phyloP scores from a whole-genome alignment of 495 filamentous ascomycete genomes.

The Platismatia glauca region DNA sequence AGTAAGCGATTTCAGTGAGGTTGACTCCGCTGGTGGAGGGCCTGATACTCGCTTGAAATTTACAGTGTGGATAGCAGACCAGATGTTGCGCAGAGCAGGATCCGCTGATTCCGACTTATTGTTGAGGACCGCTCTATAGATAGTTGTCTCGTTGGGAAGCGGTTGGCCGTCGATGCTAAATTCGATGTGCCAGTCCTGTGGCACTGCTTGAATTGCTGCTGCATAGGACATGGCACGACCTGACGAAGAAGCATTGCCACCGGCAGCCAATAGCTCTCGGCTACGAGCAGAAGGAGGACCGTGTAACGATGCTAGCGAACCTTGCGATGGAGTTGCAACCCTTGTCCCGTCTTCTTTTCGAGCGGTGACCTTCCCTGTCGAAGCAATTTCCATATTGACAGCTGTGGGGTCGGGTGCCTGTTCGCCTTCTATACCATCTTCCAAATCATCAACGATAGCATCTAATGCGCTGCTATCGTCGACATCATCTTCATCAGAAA shows the following conservation, averaged over 20 bases:
- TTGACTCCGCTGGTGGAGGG: slow-evolving; percentile 75
- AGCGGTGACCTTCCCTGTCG: slow-evolving; percentile 88
- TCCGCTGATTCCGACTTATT: slow-evolving; percentile 58
- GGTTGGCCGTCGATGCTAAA: slow-evolving; percentile 82
- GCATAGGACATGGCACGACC: slow-evolving; percentile 62
- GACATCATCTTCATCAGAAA: slow-evolving; percentile 67
- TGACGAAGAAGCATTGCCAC: slow-evolving; percentile 32
- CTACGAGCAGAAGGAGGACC: slow-evolving; percentile 31
- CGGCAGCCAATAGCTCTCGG: slow-evolving; percentile 41
- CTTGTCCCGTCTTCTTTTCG: slow-evolving; percentile 90
- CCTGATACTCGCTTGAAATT: slow-evolving; percentile 83
- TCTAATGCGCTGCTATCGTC: slow-evolving; percentile 64
- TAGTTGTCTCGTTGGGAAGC: slow-evolving; percentile 84
- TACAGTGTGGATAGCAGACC: slow-evolving; percentile 83
- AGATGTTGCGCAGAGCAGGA: slow-evolving; percentile 63
- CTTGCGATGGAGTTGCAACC: slow-evolving; percentile 76
- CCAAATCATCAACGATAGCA: slow-evolving; percentile 81
- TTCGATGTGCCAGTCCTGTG: slow-evolving; percentile 97
- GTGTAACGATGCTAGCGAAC: slow-evolving; percentile 36
- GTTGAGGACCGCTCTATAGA: slow-evolving; percentile 88
- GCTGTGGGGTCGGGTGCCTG: slow-evolving; percentile 69
- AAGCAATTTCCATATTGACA: slow-evolving; percentile 85
- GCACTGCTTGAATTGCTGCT: slow-evolving; percentile 63
- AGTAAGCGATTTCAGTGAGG: slow-evolving; percentile 47
- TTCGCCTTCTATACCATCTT: slow-evolving; percentile 76